phyloP scores from a whole-genome alignment of 2,329 filamentous ascomycete genomes.

The Gaeumannomyces tritici region DNA sequence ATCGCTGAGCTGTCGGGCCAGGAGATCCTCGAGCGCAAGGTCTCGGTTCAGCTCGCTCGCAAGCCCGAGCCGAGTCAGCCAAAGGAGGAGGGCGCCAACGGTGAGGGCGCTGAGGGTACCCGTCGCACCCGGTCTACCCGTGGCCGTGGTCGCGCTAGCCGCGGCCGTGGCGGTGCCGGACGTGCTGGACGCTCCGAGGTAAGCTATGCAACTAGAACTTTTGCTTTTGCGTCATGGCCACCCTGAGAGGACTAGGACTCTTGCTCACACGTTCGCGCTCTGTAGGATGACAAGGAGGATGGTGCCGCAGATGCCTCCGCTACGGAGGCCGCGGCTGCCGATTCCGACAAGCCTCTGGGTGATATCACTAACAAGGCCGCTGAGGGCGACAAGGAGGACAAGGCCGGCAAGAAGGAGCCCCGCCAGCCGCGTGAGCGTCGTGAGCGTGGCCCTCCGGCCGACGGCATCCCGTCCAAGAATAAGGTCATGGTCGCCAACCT shows the following conservation, averaged over 20 bases:
- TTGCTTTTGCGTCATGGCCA: background rate
- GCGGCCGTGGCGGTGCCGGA: constrained; percentile 52
- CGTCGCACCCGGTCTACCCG: constrained; percentile 54
- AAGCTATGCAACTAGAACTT: constrained; percentile 18
- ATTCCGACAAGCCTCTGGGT: constrained; percentile 47
- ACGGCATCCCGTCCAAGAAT: constrained; percentile 96
- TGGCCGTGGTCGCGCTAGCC: constrained; percentile 56
- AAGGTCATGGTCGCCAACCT: constrained; percentile 99
- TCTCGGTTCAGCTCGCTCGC: constrained; percentile 95
- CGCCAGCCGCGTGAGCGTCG: constrained; percentile 52
- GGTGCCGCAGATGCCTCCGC: constrained; percentile 30
- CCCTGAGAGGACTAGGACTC: background rate
- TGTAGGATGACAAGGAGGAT: constrained; percentile 36
- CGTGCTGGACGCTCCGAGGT: constrained; percentile 57
- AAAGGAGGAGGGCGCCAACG: constrained; percentile 54
- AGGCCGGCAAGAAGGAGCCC: constrained; percentile 41
- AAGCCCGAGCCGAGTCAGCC: constrained; percentile 67
- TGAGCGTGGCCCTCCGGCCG: constrained; percentile 90
- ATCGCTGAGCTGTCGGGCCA: constrained; percentile 94
- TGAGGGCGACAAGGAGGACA: constrained; percentile 49
- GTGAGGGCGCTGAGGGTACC: constrained; percentile 61
- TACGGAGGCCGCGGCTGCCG: constrained; percentile 34
- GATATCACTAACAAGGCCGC: constrained; percentile 47
- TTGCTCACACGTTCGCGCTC: constrained; percentile 12
- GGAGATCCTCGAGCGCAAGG: constrained; percentile 97